Base-by-base conservation (phyloP, 805 yeast genomes). In the Schwanniomyces vanrijiae region DNA sequence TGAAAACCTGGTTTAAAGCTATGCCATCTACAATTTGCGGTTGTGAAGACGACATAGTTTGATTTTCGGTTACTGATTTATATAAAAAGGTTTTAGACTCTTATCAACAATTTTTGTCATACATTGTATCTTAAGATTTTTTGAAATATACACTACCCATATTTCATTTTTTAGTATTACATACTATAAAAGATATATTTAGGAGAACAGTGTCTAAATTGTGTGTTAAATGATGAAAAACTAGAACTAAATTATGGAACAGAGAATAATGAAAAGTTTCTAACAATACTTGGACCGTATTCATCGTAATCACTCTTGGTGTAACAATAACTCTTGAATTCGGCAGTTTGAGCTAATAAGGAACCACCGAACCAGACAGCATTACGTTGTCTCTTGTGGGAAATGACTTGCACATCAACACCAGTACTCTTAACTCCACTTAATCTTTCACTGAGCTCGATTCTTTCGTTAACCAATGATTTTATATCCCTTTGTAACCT, bases 281-380 rank as follows among this genome's bases (percentile, higher is more conserved):
- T 85, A 40, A 95, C 99, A 61, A 94, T 94, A 60, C 88, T 88
- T 47, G 99, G 99, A 28, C 99, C 99, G 62, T 86, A 86, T 73
- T 94, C 99, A 63, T 94, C 99, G 69, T 94, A 94, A 64, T 94
- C 99, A 62, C 86, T 85, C 75, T 94, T 94, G 20, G 99, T 92
- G 74, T 94, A 94, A 68, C 98, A 94, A 70, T 91, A 91, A 67
- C 95, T 83, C 70, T 87, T 89, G 74, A 94, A 94, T 71, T 94
- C 99, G 19, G 96, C 84, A 9, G 99, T 94, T 74, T 92, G 98
- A 1, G 99, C 98, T 64, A 94, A 78, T 56, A 94, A 75, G 18
- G 96, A 88, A 56, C 99, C 99, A 58, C 99, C 99, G 65, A 92
- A 94, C 99, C 99, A 94, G 49, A 94, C 99, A 3, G 99, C 99